These are phyloP conservation scores for Dentipellis fragilis DNA, from an alignment of 768 basidiomycete species.

Conservation along the genomic window DNA sequence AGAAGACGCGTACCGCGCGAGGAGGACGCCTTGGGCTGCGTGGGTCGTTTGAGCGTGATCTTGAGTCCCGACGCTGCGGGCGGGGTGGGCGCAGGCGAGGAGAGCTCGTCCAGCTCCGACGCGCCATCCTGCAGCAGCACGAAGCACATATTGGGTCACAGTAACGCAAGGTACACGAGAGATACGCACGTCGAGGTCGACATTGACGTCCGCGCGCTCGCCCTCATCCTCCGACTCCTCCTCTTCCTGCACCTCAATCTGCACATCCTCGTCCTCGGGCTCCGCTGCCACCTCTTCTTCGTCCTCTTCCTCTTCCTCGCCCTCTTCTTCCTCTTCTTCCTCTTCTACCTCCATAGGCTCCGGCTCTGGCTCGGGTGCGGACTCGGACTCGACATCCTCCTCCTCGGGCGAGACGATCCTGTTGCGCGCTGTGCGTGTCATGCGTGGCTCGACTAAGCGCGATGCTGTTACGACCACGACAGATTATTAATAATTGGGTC, in stretches of 20 bases:
- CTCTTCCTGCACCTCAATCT: slow-evolving; percentile 27
- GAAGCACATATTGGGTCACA: neutral
- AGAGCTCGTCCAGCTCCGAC: slow-evolving; percentile 11
- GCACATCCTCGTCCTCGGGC: slow-evolving; percentile 19
- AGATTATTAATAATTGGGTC: no score
- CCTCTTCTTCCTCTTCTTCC: neutral
- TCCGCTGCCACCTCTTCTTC: slow-evolving; percentile 32
- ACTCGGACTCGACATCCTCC: neutral
- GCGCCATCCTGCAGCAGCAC: neutral
- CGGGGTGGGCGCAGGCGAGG: slow-evolving; percentile 13
- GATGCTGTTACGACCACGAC: no score
- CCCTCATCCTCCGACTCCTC: slow-evolving; percentile 27
- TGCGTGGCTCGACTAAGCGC: no score
- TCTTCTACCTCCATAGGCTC: neutral
- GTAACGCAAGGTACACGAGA: neutral
- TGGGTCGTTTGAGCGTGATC: slow-evolving; percentile 52
- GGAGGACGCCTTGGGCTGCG: slow-evolving; percentile 14
- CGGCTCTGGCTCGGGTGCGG: no score
- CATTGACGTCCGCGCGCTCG: neutral
- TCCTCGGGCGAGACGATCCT: neutral
- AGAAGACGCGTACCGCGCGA: slow-evolving; percentile 14
- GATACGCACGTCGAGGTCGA: slow-evolving; percentile 6
- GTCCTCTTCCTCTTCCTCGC: slow-evolving; percentile 24
- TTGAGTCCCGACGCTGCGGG: slow-evolving; percentile 32
- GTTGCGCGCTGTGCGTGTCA: neutral